Base-by-base conservation (phyloP, 805 yeast species). In the Lipomyces sp. region DNA sequence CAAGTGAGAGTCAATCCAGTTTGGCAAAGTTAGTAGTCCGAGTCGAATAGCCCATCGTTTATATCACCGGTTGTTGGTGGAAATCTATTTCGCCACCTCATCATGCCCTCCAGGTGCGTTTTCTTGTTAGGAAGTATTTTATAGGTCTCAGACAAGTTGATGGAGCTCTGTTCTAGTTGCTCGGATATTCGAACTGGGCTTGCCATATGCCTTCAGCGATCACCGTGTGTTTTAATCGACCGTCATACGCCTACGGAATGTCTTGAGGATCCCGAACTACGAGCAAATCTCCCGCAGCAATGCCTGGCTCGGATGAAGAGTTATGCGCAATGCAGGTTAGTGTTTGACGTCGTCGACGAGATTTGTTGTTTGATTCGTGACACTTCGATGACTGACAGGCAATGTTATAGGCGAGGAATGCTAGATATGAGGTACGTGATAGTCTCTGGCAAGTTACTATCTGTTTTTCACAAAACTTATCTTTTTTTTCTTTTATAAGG, bases 181-280 rank as follows among this genome's bases (percentile, higher is more conserved):
- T 84, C 86, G 64, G 98, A 91, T 68, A 95, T 91, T 65, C 80
- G 90, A 63, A 88, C 80, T 61, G 96, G 95, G n/a, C 86, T 93
- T 51, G 98, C 98, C 8, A 82, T 91, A 19, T 91, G 98, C 67
- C 76, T 91, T 43, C 98, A 91, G 68, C 79, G 97, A 64, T 89
- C 97, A 4, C 98, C 98, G 14, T 91, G 98, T 68, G 98, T 91
- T 44, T 75, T 91, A 72, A 77, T 91, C 21, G 86, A 93, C 55
- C 76, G 98, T 58, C 77, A 93, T 68, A 86, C 86, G 1, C 98
- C 98, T 2, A 83, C 87, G 55, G 83, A 88, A 51, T 91, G 98
- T 65, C 68, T 90, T 19, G 84, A 85, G 34, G 75, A 90, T 56
- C 95, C 95, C 1, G 83, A 83, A 55, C 75, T 91, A 32, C 74